A percentile compares a stretch with the other conserved stretches of the same genome.
Evolutionary conservation across 192 early-diverging fungal genomes (phyloP).

Genomic region (Coemansia sp.): DNA sequence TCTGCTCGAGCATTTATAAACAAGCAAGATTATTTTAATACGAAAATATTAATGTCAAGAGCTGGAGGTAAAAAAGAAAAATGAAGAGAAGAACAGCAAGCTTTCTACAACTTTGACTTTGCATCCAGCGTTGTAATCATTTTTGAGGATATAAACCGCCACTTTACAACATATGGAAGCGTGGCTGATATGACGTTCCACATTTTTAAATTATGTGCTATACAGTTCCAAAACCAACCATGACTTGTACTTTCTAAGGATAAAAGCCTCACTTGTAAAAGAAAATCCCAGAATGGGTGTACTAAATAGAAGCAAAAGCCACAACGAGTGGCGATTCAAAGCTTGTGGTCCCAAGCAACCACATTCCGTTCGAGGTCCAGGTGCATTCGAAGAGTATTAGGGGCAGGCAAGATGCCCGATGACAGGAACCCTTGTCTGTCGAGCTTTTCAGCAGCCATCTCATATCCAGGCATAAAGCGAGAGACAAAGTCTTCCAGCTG

Average conservation of each 20-base stretch:
- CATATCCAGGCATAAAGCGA: slow-evolving; percentile 86
- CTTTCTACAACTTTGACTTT: too few species aligned
- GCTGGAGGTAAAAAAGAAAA: not conserved
- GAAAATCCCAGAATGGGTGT: too few species aligned
- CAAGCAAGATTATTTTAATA: not conserved
- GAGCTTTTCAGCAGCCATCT: slow-evolving; percentile 41
- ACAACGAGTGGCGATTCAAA: not conserved
- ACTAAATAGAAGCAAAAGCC: not conserved
- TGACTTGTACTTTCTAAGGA: too few species aligned
- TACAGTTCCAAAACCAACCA: too few species aligned
- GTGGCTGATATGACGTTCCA: not conserved
- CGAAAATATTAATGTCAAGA: too few species aligned
- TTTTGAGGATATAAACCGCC: too few species aligned
- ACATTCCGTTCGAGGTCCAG: slow-evolving; percentile 46
- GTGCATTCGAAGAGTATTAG: slow-evolving; percentile 41
- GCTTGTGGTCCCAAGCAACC: slow-evolving; percentile 38
- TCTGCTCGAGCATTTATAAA: not conserved
- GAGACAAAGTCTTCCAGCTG: slow-evolving; percentile 83
- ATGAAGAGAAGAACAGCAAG: not conserved
- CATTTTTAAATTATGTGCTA: too few species aligned
- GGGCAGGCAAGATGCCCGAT: slow-evolving; percentile 22
- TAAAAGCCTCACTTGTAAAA: too few species aligned
- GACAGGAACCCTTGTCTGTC: slow-evolving; percentile 38
- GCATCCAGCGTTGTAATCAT: too few species aligned
- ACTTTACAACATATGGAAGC: not conserved